phyloP scores from a whole-genome alignment of 352 stramenopile genomes.

The Pythium folliculosum region DNA sequence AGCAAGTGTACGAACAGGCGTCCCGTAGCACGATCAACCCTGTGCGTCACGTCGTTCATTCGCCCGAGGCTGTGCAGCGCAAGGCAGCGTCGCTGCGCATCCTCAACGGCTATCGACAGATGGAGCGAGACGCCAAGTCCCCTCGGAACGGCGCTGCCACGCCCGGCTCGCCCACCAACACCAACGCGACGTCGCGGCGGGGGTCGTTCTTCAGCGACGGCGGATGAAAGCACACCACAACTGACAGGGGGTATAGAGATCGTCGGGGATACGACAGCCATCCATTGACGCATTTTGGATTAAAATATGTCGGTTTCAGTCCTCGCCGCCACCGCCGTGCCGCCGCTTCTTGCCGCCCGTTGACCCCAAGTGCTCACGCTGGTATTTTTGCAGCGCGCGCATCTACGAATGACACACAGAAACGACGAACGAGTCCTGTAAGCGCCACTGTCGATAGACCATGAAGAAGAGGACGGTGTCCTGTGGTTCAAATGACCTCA shows the following conservation, averaged over 20 bases:
- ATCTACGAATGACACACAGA: constrained; percentile 29
- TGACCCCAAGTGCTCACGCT: constrained; percentile 44
- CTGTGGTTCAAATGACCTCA: constrained; percentile 10
- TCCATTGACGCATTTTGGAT: not conserved
- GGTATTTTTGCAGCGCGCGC: constrained; percentile 57
- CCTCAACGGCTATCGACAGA: constrained; percentile 62
- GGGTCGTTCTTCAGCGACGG: constrained; percentile 27
- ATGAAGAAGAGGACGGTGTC: too few relatives aligned
- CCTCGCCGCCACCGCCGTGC: constrained; percentile 24
- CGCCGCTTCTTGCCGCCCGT: constrained; percentile 32
- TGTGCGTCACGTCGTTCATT: constrained; percentile 48
- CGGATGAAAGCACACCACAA: not conserved
- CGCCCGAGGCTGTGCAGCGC: constrained; percentile 52
- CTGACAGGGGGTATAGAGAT: not conserved
- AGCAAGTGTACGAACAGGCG: constrained; percentile 62
- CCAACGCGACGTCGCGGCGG: constrained; percentile 16
- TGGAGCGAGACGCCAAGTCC: constrained; percentile 47
- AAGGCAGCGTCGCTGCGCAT: constrained; percentile 71
- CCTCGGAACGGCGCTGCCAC: constrained; percentile 10
- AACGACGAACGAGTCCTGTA: not conserved
- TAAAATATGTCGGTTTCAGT: not conserved
- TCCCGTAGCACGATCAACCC: constrained; percentile 62
- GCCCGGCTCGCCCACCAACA: constrained; percentile 10
- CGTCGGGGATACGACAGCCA: too few relatives aligned
- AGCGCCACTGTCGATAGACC: too few relatives aligned